A percentile compares a stretch with the other conserved stretches of the same genome.
phyloP scores from a whole-genome alignment of 2,329 filamentous ascomycete genomes.

The Davidsoniella neocaledoniae region DNA sequence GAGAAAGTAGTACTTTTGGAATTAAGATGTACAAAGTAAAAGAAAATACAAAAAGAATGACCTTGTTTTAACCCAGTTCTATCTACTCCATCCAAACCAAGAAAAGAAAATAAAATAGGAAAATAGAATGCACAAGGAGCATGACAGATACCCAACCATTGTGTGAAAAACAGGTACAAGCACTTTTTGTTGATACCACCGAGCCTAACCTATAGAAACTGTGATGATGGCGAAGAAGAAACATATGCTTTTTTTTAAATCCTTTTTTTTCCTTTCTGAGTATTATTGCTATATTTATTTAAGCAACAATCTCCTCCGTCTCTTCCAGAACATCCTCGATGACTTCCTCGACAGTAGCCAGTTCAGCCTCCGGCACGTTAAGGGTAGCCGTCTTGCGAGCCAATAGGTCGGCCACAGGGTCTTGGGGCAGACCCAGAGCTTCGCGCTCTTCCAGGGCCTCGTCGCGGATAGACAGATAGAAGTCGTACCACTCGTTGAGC shows the following conservation, averaged over 20 bases:
- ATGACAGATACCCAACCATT: background rate
- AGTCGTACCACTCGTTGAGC: constrained; percentile 78
- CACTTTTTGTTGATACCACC: background rate
- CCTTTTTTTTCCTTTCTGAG: background rate
- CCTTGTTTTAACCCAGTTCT: background rate
- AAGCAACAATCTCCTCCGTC: constrained; percentile 56
- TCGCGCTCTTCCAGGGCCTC: constrained; percentile 58
- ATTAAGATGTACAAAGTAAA: background rate
- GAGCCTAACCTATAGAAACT: background rate
- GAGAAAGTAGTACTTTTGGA: too few relatives aligned
- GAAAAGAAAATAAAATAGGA: background rate
- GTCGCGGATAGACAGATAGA: constrained; percentile 57
- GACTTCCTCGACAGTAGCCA: constrained; percentile 64
- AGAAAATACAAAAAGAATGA: background rate
- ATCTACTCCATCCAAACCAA: background rate
- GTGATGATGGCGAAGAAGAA: background rate
- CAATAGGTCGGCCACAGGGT: constrained; percentile 45
- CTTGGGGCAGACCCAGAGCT: constrained; percentile 46
- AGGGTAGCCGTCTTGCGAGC: constrained; percentile 36
- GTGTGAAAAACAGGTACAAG: background rate
- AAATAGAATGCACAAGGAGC: background rate
- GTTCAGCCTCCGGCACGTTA: constrained; percentile 40
- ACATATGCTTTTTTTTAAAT: background rate
- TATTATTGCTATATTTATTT: constrained; percentile 13
- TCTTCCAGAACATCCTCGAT: constrained; percentile 73